Evolutionary conservation across 306 rosid species (phyloP).

Genomic region (Acmispon strigosus): DNA sequence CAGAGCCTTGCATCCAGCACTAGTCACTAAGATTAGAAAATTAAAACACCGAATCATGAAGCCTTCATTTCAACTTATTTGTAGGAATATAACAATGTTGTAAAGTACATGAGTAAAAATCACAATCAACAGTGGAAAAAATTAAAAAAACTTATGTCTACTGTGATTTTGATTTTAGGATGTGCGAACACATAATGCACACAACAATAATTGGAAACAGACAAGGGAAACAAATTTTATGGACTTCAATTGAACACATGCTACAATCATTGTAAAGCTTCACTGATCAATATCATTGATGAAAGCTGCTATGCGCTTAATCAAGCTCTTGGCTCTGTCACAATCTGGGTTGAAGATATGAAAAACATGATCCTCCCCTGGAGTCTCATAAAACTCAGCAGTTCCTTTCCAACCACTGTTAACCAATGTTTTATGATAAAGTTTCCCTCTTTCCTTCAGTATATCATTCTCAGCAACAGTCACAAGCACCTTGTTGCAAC

Average conservation of each 20-base stretch:
- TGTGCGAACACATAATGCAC: no score
- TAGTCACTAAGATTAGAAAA: not conserved
- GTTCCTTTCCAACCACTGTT: slow-evolving; percentile 61
- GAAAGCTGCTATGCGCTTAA: slow-evolving; percentile 43
- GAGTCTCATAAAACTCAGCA: slow-evolving; percentile 36
- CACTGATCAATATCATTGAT: slow-evolving; percentile 11
- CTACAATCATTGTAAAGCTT: not conserved
- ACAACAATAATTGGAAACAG: not conserved
- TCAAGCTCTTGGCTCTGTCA: slow-evolving; percentile 47
- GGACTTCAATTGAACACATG: not conserved
- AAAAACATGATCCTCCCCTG: slow-evolving; percentile 65
- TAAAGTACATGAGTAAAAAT: no score
- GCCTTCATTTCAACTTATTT: not conserved
- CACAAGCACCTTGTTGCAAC: slow-evolving; percentile 43
- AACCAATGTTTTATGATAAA: slow-evolving; percentile 47
- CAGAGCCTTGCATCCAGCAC: no score
- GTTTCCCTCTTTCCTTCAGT: slow-evolving; percentile 66
- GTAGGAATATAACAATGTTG: not conserved
- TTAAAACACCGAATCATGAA: not conserved
- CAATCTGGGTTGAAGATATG: slow-evolving; percentile 49
- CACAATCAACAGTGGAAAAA: no score
- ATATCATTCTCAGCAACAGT: slow-evolving; percentile 61
- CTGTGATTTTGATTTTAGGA: no score
- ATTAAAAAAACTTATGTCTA: no score
- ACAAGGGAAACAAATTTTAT: not conserved